These are phyloP conservation scores for Heliamphora exappendiculata DNA, from an alignment of 148 eudicot genomes.

Conservation along the genomic window DNA sequence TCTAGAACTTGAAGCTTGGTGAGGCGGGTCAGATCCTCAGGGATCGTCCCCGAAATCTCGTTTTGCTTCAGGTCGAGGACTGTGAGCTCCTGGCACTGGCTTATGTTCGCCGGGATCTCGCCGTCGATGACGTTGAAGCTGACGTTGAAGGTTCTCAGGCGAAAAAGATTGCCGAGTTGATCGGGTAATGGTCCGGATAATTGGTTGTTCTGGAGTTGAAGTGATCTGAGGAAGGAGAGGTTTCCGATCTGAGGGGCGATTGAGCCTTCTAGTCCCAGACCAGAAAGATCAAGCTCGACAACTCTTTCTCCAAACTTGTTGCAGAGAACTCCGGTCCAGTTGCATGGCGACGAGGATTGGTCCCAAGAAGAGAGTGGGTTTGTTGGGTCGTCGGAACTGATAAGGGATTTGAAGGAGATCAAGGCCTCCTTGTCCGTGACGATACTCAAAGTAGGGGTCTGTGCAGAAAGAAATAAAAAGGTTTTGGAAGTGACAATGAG, in stretches of 20 bases:
- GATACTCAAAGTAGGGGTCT: neutral
- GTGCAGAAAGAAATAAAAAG: neutral
- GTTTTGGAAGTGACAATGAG: neutral
- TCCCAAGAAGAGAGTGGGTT: slow-evolving; percentile 29
- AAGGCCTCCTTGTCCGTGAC: slow-evolving; percentile 27
- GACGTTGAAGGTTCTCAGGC: slow-evolving; percentile 19
- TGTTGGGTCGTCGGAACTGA: slow-evolving; percentile 13
- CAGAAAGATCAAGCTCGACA: slow-evolving; percentile 26
- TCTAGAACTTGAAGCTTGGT: slow-evolving; percentile 22
- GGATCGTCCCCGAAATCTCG: slow-evolving; percentile 22
- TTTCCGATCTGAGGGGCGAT: slow-evolving; percentile 33
- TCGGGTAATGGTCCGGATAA: slow-evolving; percentile 20
- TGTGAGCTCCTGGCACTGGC: slow-evolving; percentile 15
- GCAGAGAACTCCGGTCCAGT: slow-evolving; percentile 31
- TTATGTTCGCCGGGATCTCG: slow-evolving; percentile 22
- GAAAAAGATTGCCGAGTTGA: slow-evolving; percentile 19
- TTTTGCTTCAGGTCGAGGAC: slow-evolving; percentile 25
- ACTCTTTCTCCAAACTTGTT: slow-evolving; percentile 20
- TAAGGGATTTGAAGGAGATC: slow-evolving; percentile 20
- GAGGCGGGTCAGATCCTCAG: slow-evolving; percentile 16
- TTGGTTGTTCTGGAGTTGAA: slow-evolving; percentile 29
- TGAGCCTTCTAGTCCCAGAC: slow-evolving; percentile 16
- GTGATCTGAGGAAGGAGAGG: slow-evolving; percentile 27
- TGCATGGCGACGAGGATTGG: slow-evolving; percentile 26
- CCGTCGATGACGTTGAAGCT: slow-evolving; percentile 28